A percentile compares a stretch with the other conserved stretches of the same genome.
These are phyloP conservation scores for Plectosphaerella cucumerina DNA, from an alignment of 2,329 filamentous ascomycete genomes.

Conservation along the genomic window DNA sequence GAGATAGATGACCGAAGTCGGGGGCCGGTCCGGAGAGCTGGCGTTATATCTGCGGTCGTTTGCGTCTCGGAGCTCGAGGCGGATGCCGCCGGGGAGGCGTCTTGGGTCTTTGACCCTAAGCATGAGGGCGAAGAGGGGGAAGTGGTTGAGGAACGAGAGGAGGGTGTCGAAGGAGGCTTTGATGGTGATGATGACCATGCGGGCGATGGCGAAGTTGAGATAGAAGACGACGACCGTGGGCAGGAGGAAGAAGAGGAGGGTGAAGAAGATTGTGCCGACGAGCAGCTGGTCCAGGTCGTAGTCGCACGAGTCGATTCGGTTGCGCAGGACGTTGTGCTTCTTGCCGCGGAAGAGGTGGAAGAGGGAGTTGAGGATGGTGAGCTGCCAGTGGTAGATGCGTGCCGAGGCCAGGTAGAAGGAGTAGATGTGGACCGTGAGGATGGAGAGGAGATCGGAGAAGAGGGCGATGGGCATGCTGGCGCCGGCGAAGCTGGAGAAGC, in stretches of 20 bases:
- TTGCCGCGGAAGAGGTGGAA: constrained; percentile 98
- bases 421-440: constrained; percentile 93
- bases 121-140: constrained; percentile 96
- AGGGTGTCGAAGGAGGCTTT: constrained; percentile 90
- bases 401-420: constrained; percentile 97
- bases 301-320: constrained; percentile 97
- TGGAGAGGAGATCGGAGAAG: constrained; percentile 87
- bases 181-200: constrained; percentile 90
- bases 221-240: constrained; percentile 97
- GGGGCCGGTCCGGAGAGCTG: constrained; percentile 42
- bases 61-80: constrained; percentile 83
- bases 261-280: constrained; percentile 94
- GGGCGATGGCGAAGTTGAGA: constrained; percentile 86
- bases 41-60: constrained; percentile 42
- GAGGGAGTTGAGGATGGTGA: constrained; percentile 93
- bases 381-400: constrained; percentile 97
- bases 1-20: constrained; percentile 79
- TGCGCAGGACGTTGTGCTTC: constrained; percentile 94
- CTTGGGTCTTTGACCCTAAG: constrained; percentile 87
- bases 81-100: constrained; percentile 83
- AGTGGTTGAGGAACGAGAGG: constrained; percentile 93
- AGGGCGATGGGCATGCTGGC: constrained; percentile 96
- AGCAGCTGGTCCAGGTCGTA: constrained; percentile 97
- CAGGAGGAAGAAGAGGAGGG: constrained; percentile 87
- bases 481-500: constrained; percentile 90